Percentiles rank a stretch among this genome's conserved stretches.
These are phyloP conservation scores for Nothophytophthora sp. DNA, from an alignment of 352 stramenopile genomes.

Conservation along the genomic window DNA sequence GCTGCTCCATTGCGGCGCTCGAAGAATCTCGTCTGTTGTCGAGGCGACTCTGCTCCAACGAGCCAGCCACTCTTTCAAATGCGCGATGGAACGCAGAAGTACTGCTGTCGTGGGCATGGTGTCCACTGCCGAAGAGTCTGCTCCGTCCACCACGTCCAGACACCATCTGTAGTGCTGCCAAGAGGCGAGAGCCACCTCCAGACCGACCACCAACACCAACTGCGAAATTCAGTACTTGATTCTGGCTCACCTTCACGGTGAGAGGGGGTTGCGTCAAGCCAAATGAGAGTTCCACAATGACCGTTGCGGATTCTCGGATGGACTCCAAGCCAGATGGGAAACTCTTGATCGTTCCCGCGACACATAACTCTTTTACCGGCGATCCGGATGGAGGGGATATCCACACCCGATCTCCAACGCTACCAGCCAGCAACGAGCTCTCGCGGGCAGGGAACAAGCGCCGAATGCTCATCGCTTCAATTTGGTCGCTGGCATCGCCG, in stretches of 20 bases:
- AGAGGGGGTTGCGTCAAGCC: conserved; percentile 28
- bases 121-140: conserved; percentile 22
- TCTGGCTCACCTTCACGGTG: conserved; percentile 61
- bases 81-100: conserved; percentile 36
- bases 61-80: conserved; percentile 45
- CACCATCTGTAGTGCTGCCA: conserved; percentile 59
- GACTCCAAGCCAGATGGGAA: conserved; percentile 59
- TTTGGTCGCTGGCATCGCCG: conserved; percentile 26
- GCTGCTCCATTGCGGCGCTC: conserved; percentile 44
- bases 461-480: conserved; percentile 78
- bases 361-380: conserved; percentile 36
- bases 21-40: conserved; percentile 18
- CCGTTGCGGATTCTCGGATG: conserved; percentile 39
- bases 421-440: conserved; percentile 51
- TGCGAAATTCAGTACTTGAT: conserved; percentile 59
- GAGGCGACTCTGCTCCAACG: conserved; percentile 29
- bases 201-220: conserved; percentile 17
- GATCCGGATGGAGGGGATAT: conserved; percentile 36
- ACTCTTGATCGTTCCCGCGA: conserved; percentile 63
- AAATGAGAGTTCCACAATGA: conserved; percentile 61
- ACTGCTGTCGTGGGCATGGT: conserved; percentile 14
- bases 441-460: conserved; percentile 62
- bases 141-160: conserved; percentile 23
- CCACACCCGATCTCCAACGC: conserved; percentile 70
- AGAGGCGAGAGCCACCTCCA: conserved; percentile 43